These are phyloP conservation scores for Penicillium coprophilum DNA, from an alignment of 495 filamentous ascomycete genomes.

Conservation along the genomic window DNA sequence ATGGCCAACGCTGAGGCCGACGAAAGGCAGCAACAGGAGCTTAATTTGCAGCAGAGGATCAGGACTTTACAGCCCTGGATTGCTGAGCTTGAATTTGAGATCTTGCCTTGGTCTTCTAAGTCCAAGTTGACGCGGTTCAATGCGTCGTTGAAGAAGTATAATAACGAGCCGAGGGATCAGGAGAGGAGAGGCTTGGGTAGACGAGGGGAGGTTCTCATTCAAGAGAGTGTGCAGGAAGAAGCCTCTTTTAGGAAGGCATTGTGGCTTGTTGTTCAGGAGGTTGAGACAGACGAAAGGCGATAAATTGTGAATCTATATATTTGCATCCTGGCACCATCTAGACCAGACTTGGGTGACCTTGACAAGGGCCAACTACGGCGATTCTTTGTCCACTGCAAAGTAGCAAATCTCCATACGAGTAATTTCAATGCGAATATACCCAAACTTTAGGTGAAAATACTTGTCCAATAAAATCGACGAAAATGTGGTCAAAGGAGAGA, in stretches of 20 bases:
- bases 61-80: slow-evolving; percentile 28
- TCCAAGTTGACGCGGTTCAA: slow-evolving; percentile 30
- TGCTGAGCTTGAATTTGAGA: slow-evolving; percentile 27
- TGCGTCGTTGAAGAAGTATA: slow-evolving; percentile 28
- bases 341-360: not conserved
- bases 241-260: slow-evolving; percentile 7
- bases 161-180: slow-evolving; percentile 14
- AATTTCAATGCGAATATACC: not conserved
- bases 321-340: not conserved
- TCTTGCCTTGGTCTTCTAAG: slow-evolving; percentile 28
- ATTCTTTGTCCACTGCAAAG: not conserved
- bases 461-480: not conserved
- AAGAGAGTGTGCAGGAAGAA: not conserved
- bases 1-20: too few relatives aligned
- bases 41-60: slow-evolving; percentile 21
- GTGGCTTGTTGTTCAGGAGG: slow-evolving; percentile 14
- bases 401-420: not conserved
- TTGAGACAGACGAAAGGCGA: not conserved
- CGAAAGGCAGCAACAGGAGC: slow-evolving; percentile 3
- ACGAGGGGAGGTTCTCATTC: not conserved
- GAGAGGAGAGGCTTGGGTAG: not conserved
- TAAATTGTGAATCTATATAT: not conserved
- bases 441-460: not conserved
- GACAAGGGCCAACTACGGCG: not conserved
- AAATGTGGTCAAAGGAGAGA: not conserved